Conservation (phyloP, 208 protist species). For the Acanthamoeba castellanii region DNA sequence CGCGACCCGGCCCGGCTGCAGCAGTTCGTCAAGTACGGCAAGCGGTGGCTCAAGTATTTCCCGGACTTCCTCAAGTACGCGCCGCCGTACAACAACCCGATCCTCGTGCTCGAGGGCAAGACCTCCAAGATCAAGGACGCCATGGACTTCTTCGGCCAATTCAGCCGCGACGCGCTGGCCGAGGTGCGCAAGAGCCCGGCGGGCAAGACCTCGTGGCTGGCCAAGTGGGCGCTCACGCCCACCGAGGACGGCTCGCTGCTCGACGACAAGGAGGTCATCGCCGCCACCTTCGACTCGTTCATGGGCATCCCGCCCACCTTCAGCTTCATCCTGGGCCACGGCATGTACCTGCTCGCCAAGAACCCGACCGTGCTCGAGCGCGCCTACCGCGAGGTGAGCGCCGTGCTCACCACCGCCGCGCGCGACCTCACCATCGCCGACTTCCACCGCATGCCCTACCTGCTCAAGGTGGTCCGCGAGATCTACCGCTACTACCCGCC, state of each 20-base stretch:
- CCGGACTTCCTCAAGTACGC: neutral
- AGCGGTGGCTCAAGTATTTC: constrained; percentile 15
- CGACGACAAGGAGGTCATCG: constrained; percentile 21
- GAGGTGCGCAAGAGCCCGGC: neutral
- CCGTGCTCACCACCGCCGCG: neutral
- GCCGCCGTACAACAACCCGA: constrained; percentile 24
- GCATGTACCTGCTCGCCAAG: constrained; percentile 42
- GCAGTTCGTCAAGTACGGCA: constrained; percentile 4
- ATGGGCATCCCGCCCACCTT: constrained; percentile 20
- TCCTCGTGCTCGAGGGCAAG: constrained; percentile 3
- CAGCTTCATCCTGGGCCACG: neutral
- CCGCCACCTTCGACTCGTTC: neutral
- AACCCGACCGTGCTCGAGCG: neutral
- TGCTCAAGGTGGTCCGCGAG: neutral
- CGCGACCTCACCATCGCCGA: constrained; percentile 6
- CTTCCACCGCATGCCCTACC: constrained; percentile 1
- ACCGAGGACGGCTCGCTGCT: constrained; percentile 15
- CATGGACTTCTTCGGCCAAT: constrained; percentile 11
- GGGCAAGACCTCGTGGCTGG: neutral
- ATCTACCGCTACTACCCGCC: constrained; percentile 23
- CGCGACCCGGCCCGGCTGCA: constrained; percentile 4
- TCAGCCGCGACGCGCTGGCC: neutral
- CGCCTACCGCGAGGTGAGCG: neutral
- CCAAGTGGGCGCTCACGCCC: constrained; percentile 8
- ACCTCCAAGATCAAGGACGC: constrained; percentile 6